Base-by-base conservation (phyloP, 139 green algal genomes). In the Closterium sp. region DNA sequence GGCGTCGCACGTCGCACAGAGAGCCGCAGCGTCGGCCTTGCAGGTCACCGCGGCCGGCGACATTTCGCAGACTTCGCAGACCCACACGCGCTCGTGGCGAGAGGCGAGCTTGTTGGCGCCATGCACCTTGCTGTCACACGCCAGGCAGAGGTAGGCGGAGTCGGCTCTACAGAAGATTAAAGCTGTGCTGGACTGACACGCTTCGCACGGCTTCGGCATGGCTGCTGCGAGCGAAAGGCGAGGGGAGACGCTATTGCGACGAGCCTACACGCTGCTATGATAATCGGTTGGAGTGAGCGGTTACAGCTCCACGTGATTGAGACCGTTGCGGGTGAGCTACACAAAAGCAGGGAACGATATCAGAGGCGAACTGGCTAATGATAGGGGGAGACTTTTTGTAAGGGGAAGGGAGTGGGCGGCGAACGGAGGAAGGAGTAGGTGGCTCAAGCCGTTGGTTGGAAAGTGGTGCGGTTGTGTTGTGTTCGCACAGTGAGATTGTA, bases 61-160 rank as follows among this genome's bases (percentile, higher is more conserved):
- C 25, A 34, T 33, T 35, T 94, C 91, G 84, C 91, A 94, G 33
- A 93, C 89, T 19, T 94, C 91, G 89, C 91, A 94, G 16, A 94
- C 28, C 76, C 81, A 94, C 8, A 87, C 83, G 2, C 91, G 84
- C 89, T 93, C 91, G 89, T 94, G 91, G 2, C 91, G 34, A 9
- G 35, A 34, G 31, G 89, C 91, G 33, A 94, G 32, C 84, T 43
- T 86, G 91, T 94, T 94, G 9, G 91, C 91, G 25, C 31, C 83
- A 38, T 94, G 91, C 12, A 94, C 35, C 34, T 85, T 69, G 43
- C 43, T 16, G 43, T 69, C 43, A 9, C 43, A 69, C 12, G 12
- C 43, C 12, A 16, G 12, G 43, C 43, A 69, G 43, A 69, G 43
- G 23, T 69, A 69, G 12, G 43, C 43, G 43, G 43, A 69, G 23